Conservation (phyloP, 768 basidiomycete genomes). For the Hysterangium stoloniferum region DNA sequence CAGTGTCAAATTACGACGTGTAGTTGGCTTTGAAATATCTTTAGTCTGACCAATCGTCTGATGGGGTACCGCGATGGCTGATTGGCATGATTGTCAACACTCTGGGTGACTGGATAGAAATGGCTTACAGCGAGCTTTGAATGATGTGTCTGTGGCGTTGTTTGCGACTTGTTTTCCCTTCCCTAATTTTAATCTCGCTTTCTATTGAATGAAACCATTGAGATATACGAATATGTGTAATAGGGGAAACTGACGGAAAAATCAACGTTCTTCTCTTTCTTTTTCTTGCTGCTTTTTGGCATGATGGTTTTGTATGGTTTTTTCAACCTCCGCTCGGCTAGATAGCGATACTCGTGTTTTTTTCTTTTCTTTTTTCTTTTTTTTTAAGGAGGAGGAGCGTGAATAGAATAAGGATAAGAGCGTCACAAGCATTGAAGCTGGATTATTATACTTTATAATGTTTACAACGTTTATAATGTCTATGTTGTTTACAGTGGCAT, state of each 20-base stretch:
- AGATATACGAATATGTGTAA: not conserved
- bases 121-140: slow-evolving; percentile 81
- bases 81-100: not conserved
- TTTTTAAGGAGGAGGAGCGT: too few relatives aligned
- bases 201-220: slow-evolving; percentile 39
- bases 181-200: slow-evolving; percentile 94
- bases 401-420: too few relatives aligned
- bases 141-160: slow-evolving; percentile 93
- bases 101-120: not conserved
- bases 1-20: slow-evolving; percentile 67
- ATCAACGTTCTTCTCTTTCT: slow-evolving; percentile 81
- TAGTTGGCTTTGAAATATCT: slow-evolving; percentile 53
- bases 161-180: slow-evolving; percentile 78
- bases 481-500: too few relatives aligned
- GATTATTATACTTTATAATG: too few relatives aligned
- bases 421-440: too few relatives aligned
- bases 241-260: slow-evolving; percentile 51
- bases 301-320: slow-evolving; percentile 31
- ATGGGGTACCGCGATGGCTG: slow-evolving; percentile 84
- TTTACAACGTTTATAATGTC: too few relatives aligned
- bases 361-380: too few relatives aligned
- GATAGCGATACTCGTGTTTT: too few relatives aligned
- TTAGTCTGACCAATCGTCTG: slow-evolving; percentile 68
- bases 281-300: slow-evolving; percentile 86
- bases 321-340: too few relatives aligned